Conservation (phyloP, 2,329 filamentous ascomycete genomes). For the Aspergillus awamori region DNA sequence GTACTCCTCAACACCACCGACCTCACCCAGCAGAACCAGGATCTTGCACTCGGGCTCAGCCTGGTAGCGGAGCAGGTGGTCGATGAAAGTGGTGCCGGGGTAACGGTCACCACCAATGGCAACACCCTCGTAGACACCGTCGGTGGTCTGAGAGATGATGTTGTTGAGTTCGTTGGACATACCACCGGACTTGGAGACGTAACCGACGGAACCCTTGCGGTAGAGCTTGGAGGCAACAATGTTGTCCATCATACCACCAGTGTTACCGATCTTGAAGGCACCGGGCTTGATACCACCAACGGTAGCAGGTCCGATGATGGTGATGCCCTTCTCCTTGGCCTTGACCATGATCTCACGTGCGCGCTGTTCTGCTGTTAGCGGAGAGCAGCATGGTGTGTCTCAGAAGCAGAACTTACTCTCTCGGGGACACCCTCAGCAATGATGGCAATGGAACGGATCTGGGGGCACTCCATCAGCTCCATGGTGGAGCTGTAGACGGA, state of each 20-base stretch:
- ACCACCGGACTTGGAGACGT: constrained; percentile 99
- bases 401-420: constrained; percentile 62
- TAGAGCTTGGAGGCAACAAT: constrained; percentile 99
- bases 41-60: constrained; percentile 98
- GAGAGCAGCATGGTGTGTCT: neutral
- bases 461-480: constrained; percentile 95
- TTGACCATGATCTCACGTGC: constrained; percentile 97
- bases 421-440: constrained; percentile 99
- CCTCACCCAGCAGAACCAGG: constrained; percentile 91
- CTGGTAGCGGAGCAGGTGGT: constrained; percentile 96
- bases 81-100: constrained; percentile 98
- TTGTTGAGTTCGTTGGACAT: constrained; percentile 99
- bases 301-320: constrained; percentile 97
- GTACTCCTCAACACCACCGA: constrained; percentile 99
- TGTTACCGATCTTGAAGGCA: constrained; percentile 99
- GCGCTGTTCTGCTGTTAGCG: constrained; percentile 59
- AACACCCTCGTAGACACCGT: constrained; percentile 98
- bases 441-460: constrained; percentile 98
- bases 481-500: constrained; percentile 98
- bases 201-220: constrained; percentile 97
- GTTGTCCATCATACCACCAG: constrained; percentile 99
- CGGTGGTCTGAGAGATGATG: constrained; percentile 93
- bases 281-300: constrained; percentile 99
- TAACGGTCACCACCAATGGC: constrained; percentile 99
- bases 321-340: constrained; percentile 97